Evolutionary conservation across 495 filamentous ascomycete species (phyloP).

Genomic region (Neurospora discreta): DNA sequence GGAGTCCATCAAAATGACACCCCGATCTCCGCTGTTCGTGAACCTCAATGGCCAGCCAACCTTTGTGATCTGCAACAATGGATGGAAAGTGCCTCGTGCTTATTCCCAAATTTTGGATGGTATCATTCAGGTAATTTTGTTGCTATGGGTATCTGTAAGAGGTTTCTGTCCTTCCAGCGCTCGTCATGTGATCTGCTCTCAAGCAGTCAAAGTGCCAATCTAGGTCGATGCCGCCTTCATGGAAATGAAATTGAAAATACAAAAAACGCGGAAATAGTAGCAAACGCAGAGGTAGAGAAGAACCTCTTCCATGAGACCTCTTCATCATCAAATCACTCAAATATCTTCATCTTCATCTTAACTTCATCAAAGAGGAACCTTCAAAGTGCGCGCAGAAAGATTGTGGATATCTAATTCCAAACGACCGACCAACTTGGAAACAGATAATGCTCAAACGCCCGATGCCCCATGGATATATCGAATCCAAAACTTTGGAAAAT

Average conservation of each 20-base stretch:
- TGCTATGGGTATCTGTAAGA: neutral
- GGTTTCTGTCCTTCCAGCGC: neutral
- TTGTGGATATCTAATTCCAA: neutral
- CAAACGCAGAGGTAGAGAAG: neutral
- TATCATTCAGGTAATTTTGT: neutral
- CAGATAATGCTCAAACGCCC: neutral
- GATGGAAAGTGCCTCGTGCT: neutral
- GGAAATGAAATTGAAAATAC: neutral
- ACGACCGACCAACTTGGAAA: neutral
- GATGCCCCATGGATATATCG: neutral
- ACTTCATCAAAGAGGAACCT: neutral
- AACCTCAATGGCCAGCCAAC: neutral
- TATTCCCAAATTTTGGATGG: neutral
- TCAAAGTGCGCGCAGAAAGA: neutral
- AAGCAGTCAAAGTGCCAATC: neutral
- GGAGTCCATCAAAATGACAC: neutral
- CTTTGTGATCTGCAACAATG: neutral
- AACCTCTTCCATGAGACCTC: neutral
- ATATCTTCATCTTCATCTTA: too few relatives aligned
- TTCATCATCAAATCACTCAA: neutral
- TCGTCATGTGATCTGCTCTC: neutral
- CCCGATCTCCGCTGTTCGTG: neutral
- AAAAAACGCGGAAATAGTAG: neutral
- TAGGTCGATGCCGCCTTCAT: neutral
- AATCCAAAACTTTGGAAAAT: neutral